Percentiles rank a stretch among this genome's conserved stretches.
Evolutionary conservation across 257 asterid species (phyloP).

Genomic region (Agastache rugosa): DNA sequence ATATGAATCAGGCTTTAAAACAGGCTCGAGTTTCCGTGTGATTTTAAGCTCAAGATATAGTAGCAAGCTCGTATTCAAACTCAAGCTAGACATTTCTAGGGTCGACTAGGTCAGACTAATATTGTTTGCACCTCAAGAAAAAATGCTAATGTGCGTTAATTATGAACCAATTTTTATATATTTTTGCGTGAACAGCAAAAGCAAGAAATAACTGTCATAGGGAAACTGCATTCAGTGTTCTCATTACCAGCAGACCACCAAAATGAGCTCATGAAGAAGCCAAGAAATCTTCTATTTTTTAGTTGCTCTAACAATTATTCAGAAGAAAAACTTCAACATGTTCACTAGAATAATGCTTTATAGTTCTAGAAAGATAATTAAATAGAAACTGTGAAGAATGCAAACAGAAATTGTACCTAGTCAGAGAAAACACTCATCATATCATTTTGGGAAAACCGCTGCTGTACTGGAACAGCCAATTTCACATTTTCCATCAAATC

Average conservation of each 20-base stretch:
- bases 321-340: slow-evolving; percentile 5
- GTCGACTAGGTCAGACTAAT: background rate
- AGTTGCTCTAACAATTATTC: background rate
- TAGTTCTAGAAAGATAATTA: slow-evolving; percentile 20
- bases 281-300: background rate
- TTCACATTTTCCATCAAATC: slow-evolving; percentile 49
- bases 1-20: slow-evolving; percentile 7
- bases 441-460: slow-evolving; percentile 49
- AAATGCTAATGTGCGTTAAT: too few species aligned
- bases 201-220: background rate
- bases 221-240: background rate
- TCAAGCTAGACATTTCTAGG: background rate
- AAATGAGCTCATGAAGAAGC: slow-evolving; percentile 21
- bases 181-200: background rate
- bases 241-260: slow-evolving; percentile 20
- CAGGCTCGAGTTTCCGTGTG: background rate
- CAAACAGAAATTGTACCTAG: slow-evolving; percentile 49
- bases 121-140: too few species aligned
- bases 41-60: slow-evolving; percentile 3
- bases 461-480: slow-evolving; percentile 48
- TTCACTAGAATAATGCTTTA: slow-evolving; percentile 5
- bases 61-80: background rate
- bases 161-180: too few species aligned
- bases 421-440: slow-evolving; percentile 63
- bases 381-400: background rate